phyloP scores from a whole-genome alignment of 495 filamentous ascomycete species.

The Collariella sp. region DNA sequence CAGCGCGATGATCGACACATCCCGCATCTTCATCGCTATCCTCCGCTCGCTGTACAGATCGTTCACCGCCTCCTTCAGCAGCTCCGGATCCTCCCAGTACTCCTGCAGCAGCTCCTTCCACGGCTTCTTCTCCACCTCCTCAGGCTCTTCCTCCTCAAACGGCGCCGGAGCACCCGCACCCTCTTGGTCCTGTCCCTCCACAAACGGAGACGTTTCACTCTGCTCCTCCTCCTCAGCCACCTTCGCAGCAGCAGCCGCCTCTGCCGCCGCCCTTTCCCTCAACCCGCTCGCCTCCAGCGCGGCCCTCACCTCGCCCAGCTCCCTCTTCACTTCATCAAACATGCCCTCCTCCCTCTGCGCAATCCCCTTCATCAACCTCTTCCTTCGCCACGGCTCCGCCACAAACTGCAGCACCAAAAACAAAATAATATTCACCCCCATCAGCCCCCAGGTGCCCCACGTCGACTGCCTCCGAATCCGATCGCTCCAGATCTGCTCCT shows the following conservation, averaged over 20 bases:
- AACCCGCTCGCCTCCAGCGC: constrained; percentile 23
- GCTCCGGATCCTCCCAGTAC: constrained; percentile 30
- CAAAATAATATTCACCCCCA: constrained; percentile 89
- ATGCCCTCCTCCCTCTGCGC: constrained; percentile 51
- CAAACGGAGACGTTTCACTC: not conserved
- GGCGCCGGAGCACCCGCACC: not conserved
- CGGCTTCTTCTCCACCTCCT: constrained; percentile 20
- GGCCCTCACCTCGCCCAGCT: constrained; percentile 20
- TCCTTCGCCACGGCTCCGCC: constrained; percentile 89
- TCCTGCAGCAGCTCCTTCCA: constrained; percentile 43
- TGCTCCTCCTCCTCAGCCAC: not conserved
- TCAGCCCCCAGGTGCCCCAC: constrained; percentile 96
- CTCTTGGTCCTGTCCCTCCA: not conserved
- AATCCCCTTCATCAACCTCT: constrained; percentile 69
- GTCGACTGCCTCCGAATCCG: constrained; percentile 93
- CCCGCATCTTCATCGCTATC: constrained; percentile 60
- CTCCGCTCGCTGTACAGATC: constrained; percentile 64
- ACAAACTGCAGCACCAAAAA: constrained; percentile 84
- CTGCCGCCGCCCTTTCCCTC: constrained; percentile 12
- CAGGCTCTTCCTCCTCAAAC: not conserved
- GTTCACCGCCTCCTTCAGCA: constrained; percentile 22
- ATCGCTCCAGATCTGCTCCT: constrained; percentile 98
- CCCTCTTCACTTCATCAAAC: constrained; percentile 61
- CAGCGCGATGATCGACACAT: constrained; percentile 61
- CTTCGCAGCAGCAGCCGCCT: constrained; percentile 6